These are phyloP conservation scores for Aureobasidium sp. DNA, from an alignment of 2,329 filamentous ascomycete species.

Conservation along the genomic window DNA sequence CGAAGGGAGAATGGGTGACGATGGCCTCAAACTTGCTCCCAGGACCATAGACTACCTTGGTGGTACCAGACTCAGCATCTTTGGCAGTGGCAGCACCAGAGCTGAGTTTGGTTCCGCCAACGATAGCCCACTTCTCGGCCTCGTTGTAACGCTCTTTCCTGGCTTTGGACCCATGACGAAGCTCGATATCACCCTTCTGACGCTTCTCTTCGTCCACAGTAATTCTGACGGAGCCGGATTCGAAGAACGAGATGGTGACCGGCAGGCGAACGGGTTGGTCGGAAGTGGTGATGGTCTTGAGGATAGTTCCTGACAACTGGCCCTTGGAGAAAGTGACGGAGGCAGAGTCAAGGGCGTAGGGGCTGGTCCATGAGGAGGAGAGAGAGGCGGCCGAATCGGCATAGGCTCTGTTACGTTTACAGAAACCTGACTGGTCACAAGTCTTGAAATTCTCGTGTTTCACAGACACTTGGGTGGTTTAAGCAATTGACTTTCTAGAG, in stretches of 20 bases:
- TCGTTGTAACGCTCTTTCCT: constrained; percentile 95
- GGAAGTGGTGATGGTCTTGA: constrained; percentile 63
- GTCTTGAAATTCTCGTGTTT: constrained; percentile 98
- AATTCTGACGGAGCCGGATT: constrained; percentile 80
- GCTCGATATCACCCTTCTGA: constrained; percentile 77
- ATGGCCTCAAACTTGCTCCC: constrained; percentile 69
- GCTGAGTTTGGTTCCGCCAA: constrained; percentile 69
- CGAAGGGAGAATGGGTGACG: constrained; percentile 75
- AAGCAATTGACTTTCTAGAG: neutral
- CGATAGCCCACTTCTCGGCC: constrained; percentile 74
- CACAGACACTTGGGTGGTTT: constrained; percentile 50
- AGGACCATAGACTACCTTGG: constrained; percentile 69
- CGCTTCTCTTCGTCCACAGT: constrained; percentile 87
- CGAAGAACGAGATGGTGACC: constrained; percentile 76
- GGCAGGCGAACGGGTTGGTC: constrained; percentile 69
- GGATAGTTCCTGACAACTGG: constrained; percentile 67
- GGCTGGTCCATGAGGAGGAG: constrained; percentile 64
- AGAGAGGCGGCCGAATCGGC: constrained; percentile 63
- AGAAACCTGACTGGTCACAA: constrained; percentile 93
- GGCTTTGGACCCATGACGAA: constrained; percentile 74
- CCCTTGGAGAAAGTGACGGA: constrained; percentile 72
- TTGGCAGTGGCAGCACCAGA: constrained; percentile 59
- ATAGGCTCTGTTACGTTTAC: constrained; percentile 84
- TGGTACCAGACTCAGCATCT: constrained; percentile 59
- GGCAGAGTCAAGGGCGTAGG: constrained; percentile 66